Base-by-base conservation (phyloP, 768 basidiomycete genomes). In the Sarcomyxa edulis region DNA sequence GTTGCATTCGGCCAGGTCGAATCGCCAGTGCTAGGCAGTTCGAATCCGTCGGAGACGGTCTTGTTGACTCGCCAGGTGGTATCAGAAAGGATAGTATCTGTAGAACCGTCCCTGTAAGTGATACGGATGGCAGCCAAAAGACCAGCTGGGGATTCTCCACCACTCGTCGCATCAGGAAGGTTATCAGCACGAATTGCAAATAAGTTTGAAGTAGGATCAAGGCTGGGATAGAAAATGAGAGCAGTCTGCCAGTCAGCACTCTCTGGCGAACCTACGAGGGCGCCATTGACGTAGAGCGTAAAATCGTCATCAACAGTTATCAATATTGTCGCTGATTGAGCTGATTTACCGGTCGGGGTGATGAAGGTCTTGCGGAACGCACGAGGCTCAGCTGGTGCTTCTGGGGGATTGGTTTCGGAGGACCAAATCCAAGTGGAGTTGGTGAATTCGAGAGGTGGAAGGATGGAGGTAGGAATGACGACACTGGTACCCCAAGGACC, bases 121-220 rank as follows among this genome's bases (percentile, higher is more conserved):
- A 59, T 39, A 12, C 44, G 42, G 5, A 55, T 52, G 7, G 48
- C 37, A 4, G 43, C 37, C 10, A 61, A 40, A 5, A 61, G 35
- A 16, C 55, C 59, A 3, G 59, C 61, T 7, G 59, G 52, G n/a
- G n/a, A n/a, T n/a, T n/a, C n/a, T n/a, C n/a, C n/a, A n/a, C n/a
- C n/a, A n/a, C n/a, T n/a, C n/a, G n/a, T n/a, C n/a, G n/a, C n/a
- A 4, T 46, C 39, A 12, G 38, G 33, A 23, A 54, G 55, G 34
- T 61, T 61, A 11, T 52, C 58, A 4, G 51, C 61, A 11, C 46
- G 46, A 15, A 61, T 36, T 2, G 58, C 59, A 18, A 63, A 60
- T 7, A 55, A 42, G 19, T 48, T 49, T 6, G 48, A 46, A 6
- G 35, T 37, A 1, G 48, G 15, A 4, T 37, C 35, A 18, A 60